Conservation (phyloP, 163 green algal genomes). For the Chlamydomonas reinhardtii region DNA sequence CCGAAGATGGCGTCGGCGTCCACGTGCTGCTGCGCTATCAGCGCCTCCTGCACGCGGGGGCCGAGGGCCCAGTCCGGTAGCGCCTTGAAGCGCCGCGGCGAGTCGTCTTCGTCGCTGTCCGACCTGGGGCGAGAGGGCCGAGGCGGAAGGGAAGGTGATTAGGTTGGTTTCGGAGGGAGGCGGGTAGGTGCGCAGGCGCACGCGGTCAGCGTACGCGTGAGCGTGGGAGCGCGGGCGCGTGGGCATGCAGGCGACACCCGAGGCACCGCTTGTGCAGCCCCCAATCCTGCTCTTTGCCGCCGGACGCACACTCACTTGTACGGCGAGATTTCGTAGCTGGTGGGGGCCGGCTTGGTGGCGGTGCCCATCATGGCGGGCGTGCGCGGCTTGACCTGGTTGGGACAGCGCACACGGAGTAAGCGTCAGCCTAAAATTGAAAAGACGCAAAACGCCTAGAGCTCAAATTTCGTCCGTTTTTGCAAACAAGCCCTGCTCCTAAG, state of each 20-base stretch:
- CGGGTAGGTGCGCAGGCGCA: no score
- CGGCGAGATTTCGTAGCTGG: slow-evolving; percentile 85
- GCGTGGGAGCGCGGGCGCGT: neutral
- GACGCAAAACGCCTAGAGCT: no score
- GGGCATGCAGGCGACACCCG: no score
- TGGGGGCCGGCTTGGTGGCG: slow-evolving; percentile 27
- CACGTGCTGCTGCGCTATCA: slow-evolving; percentile 57
- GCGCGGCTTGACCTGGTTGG: slow-evolving; percentile 45
- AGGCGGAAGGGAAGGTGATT: neutral
- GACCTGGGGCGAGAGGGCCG: neutral
- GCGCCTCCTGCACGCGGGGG: slow-evolving; percentile 46
- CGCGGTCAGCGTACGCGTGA: no score
- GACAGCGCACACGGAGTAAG: no score
- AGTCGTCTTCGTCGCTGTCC: slow-evolving; percentile 62
- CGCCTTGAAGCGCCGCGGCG: slow-evolving; percentile 53
- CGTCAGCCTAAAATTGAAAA: no score
- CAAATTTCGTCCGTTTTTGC: no score
- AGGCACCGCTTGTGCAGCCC: no score
- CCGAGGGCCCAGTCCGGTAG: slow-evolving; percentile 63
- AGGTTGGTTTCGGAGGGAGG: no score
- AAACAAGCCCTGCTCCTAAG: no score
- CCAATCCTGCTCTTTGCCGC: no score
- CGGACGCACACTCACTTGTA: slow-evolving; percentile 82
- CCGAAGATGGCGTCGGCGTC: slow-evolving; percentile 88
- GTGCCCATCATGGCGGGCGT: slow-evolving; percentile 45